Base-by-base conservation (phyloP, 192 early-diverging fungal species). In the Entomortierella parvispora region DNA sequence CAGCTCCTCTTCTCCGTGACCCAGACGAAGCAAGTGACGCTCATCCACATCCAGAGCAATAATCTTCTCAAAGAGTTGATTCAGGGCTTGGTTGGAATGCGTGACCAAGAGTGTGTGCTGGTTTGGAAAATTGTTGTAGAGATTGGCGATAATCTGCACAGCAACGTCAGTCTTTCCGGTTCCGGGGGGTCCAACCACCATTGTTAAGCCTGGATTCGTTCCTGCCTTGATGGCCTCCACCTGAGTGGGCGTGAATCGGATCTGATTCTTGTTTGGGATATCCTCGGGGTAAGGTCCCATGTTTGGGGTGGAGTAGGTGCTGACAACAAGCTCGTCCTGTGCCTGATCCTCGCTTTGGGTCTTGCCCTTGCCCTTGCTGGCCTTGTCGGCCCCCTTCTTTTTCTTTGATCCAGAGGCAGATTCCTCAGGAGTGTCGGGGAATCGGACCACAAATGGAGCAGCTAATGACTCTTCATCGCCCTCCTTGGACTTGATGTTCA, bases 141-240 rank as follows among this genome's bases (percentile, higher is more conserved):
- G 80, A 65, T 97, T 98, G 75, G 93, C 85, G 62, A 98, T 93
- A 25, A 96, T 95, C 80, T 99, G 97, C 12, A 97, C 98, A 1
- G 98, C 97, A 4, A 96, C 92, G 75, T 98, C 96, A 1, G 97
- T 99, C 78, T 99, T 99, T 50, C 98, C 98, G 8, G 98, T 97
- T 47, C 98, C 98, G 12, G 98, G 98, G 58, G 98, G 97, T 29
- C 98, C 98, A 28, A 98, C 96, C 4, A 99, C 84, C 81, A 99
- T 74, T 4, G 96, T 95, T 31, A 99, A 82, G 1, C 98, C 98
- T 6, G 87, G 91, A 20, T 89, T 92, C 29, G 84, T 84, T 49
- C 95, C 96, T n/a, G 95, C 86, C 45, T 83, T 84, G 70, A 99
- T 97, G 0, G 97, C 94, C 43, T 90, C 88, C 14, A 92, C 91